Base-by-base conservation (phyloP, 2,329 filamentous ascomycete species). In the Botrytis sinoallii region DNA sequence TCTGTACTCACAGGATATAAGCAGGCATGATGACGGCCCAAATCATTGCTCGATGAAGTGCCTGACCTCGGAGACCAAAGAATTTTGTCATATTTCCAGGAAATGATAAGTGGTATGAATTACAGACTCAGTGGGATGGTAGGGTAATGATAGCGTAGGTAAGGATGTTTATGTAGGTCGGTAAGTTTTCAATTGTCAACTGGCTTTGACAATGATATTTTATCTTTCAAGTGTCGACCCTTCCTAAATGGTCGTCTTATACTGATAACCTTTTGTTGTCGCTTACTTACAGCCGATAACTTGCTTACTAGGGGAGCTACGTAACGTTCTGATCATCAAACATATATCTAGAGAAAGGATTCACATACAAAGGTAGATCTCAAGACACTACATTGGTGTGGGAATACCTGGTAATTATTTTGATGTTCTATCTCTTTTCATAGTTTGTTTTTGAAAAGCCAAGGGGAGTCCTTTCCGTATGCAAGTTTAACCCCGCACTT, bases 21-120 rank as follows among this genome's bases (percentile, higher is more conserved):
- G 92, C 92, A 78, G 93, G 87, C 32, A 90, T 83, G 75, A 89
- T 89, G 77, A 93, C 89, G 72, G 91, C 91, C 82, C 88, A 86
- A 35, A 72, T 68, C 71, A 72, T 72, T 38, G 46, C 71, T 32
- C 71, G 71, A 84, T 91, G 92, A 76, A 93, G 88, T 81, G 83
- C 82, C 48, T 86, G 84, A 84, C 92, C 92, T 73, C 86, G 86
- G 75, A 93, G 86, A 81, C 92, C 91, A 22, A 72, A 48, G 77
- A 92, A 89, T 79, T 87, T 93, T 73, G 82, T 25, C 71, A 72
- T 71, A 14, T 57, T 42, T 32, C n/a, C 18, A n/a, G 18, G n/a
- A n/a, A 69, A 42, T 32, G 18, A 57, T 40, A 32, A 20, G n/a
- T 32, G 7, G 8, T 42, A 16, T 57, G 9, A 29, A 40, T 22